Conservation (phyloP, 768 basidiomycete genomes). For the Trametes coccinea region DNA sequence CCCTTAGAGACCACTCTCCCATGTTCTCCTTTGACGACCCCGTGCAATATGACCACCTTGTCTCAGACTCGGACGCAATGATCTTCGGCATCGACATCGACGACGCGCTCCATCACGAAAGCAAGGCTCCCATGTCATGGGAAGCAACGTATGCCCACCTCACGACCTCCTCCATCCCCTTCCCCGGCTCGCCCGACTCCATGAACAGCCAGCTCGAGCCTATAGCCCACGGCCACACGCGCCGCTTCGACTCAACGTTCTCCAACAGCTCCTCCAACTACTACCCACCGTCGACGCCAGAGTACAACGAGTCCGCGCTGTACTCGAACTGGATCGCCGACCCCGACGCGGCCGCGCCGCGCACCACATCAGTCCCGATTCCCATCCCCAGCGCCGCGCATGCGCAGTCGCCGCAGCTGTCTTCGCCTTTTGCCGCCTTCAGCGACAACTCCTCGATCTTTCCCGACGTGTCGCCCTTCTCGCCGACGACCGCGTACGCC, state of each 20-base stretch:
- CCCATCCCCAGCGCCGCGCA: slow-evolving; percentile 47
- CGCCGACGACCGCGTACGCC: slow-evolving; percentile 57
- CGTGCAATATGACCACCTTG: slow-evolving; percentile 34
- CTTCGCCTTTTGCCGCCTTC: slow-evolving; percentile 52
- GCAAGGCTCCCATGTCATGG: slow-evolving; percentile 32
- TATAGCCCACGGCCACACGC: slow-evolving; percentile 34
- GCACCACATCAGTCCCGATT: slow-evolving; percentile 58
- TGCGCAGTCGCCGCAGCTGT: slow-evolving; percentile 27
- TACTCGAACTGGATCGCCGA: slow-evolving; percentile 68
- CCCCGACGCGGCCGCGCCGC: slow-evolving; percentile 40
- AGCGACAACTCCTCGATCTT: slow-evolving; percentile 44
- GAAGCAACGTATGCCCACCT: slow-evolving; percentile 46
- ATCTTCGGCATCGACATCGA: slow-evolving; percentile 66
- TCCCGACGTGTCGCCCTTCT: slow-evolving; percentile 53
- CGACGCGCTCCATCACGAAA: slow-evolving; percentile 36
- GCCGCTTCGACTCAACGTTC: slow-evolving; percentile 29
- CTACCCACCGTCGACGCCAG: slow-evolving; percentile 37
- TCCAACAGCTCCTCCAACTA: slow-evolving; percentile 35
- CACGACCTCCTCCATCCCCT: slow-evolving; percentile 40
- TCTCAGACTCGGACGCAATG: slow-evolving; percentile 50
- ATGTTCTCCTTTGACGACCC: slow-evolving; percentile 30
- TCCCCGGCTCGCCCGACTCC: slow-evolving; percentile 42
- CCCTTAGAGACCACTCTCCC: slow-evolving; percentile 32
- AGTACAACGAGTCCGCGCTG: slow-evolving; percentile 42
- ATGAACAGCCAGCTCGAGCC: slow-evolving; percentile 43